Conservation (phyloP, 1,284 basidiomycete species). For the Leccinum pachyderme region DNA sequence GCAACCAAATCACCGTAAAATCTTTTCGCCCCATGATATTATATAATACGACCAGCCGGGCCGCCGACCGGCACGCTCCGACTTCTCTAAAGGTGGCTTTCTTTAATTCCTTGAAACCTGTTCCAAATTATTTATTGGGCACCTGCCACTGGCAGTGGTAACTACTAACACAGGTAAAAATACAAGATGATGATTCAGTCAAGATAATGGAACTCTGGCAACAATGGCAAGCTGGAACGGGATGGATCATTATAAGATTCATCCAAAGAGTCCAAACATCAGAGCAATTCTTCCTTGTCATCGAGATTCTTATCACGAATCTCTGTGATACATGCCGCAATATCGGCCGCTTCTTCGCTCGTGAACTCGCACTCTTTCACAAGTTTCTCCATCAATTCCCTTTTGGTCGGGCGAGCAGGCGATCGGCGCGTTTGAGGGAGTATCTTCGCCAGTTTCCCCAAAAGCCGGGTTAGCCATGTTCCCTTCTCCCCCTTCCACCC, state of each 20-base stretch:
- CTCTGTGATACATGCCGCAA: slow-evolving; percentile 20
- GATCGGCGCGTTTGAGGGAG: slow-evolving; percentile 10
- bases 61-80: no score
- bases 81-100: no score
- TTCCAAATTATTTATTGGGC: no score
- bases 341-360: slow-evolving; percentile 12
- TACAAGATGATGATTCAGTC: not conserved
- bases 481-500: slow-evolving; percentile 23
- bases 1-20: no score
- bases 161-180: not conserved
- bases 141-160: not conserved
- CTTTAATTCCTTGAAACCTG: no score
- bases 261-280: not conserved
- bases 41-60: no score
- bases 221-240: not conserved
- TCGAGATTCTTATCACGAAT: slow-evolving; percentile 7
- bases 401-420: slow-evolving; percentile 6
- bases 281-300: not conserved
- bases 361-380: slow-evolving; percentile 21
- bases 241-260: not conserved
- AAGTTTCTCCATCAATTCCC: slow-evolving; percentile 15
- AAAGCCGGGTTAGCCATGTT: slow-evolving; percentile 17
- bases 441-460: slow-evolving; percentile 23
- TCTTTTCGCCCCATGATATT: no score
- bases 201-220: not conserved